Conservation (phyloP, 768 basidiomycete species). For the Infundibulicybe gibba region DNA sequence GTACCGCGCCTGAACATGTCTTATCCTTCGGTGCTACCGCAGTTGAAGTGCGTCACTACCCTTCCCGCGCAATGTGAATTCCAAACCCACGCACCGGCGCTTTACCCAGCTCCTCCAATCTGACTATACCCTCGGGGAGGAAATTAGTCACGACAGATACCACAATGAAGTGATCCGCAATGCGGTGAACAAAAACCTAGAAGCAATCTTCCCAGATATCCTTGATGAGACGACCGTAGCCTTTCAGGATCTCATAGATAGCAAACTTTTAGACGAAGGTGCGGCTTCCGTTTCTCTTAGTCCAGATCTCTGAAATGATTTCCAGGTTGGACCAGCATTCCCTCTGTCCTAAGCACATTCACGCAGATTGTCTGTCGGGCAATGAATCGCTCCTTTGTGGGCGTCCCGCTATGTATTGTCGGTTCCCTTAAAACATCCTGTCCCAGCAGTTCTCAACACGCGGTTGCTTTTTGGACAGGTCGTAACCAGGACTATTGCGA, state of each 20-base stretch:
- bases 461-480: constrained; percentile 10
- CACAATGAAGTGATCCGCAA: constrained; percentile 18
- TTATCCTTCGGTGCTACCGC: constrained; percentile 27
- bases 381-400: constrained; percentile 30
- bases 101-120: constrained; percentile 24
- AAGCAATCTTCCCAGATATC: constrained; percentile 17
- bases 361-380: constrained; percentile 25
- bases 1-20: constrained; percentile 41
- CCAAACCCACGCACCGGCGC: neutral
- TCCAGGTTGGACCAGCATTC: constrained; percentile 17
- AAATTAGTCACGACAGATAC: constrained; percentile 16
- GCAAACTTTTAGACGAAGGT: constrained; percentile 12
- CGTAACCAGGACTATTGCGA: constrained; percentile 21
- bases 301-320: neutral
- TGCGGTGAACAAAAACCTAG: constrained; percentile 22
- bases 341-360: constrained; percentile 12
- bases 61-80: neutral
- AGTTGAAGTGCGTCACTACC: neutral
- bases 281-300: constrained; percentile 2
- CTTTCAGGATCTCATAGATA: constrained; percentile 15
- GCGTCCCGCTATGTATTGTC: constrained; percentile 24
- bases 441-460: neutral
- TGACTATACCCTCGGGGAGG: constrained; percentile 29
- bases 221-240: constrained; percentile 17
- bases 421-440: neutral